Base-by-base conservation (phyloP, 805 yeast species). In the Pichia eremophila region DNA sequence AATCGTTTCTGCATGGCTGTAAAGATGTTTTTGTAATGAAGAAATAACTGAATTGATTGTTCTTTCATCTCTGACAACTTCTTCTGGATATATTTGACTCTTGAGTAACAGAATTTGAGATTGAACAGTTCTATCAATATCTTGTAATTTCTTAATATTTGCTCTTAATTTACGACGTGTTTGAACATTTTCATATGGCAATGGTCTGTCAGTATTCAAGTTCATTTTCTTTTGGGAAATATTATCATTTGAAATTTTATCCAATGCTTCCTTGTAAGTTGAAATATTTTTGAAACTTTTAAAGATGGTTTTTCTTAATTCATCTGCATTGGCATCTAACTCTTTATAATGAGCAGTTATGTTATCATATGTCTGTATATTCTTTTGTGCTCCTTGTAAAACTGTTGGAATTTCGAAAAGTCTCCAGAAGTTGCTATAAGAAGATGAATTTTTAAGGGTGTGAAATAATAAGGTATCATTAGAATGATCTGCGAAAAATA, bases 351-450 rank as follows among this genome's bases (percentile, higher is more conserved):
- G 29, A 4, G 9, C 27, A 4, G 14, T 9, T 9, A 48, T 17
- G 22, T 18, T 40, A 4, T 32, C 19, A 14, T 39, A 39, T n/a
- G 39, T 32, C 17, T 42, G 42, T 5, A 31, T 19, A 5, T 47
- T 32, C 32, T 34, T 47, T 4, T 46, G 47, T 9, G 55, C 51
- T 18, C 51, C 44, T 19, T 47, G 39, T 2, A 46, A 42, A 40
- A 66, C 44, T 7, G 57, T 56, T 2, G 45, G 48, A 7, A 53
- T 57, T 46, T 66, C 69, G 45, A 48, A 40, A 14, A 66, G 47
- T 47, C 63, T 62, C 70, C 70, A 65, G 29, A 46, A 54, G 1
- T 52, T 44, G 3, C 64, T 63, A 39, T 49, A 58, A 12, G 48
- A 46, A 6, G 62, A 40, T 3, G 64, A 56, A 4, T 43, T 46